A percentile compares a stretch with the other conserved stretches of the same genome.
Evolutionary conservation across 441 rosid species (phyloP).

Genomic region (Euphorbia corollata): DNA sequence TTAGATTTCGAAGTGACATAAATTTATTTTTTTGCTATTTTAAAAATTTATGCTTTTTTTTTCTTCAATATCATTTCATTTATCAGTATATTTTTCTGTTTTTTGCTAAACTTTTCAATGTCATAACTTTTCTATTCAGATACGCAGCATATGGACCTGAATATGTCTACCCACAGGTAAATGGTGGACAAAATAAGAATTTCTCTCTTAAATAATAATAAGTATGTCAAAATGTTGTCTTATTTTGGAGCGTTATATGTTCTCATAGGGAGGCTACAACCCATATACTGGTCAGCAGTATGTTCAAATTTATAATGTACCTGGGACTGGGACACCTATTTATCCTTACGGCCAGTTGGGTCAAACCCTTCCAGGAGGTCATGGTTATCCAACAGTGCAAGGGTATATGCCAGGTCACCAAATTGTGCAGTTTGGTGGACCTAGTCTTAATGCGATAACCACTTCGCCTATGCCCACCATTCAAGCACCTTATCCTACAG

Average conservation of each 20-base stretch:
- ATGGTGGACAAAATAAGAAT: conserved; percentile 2
- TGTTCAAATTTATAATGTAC: conserved; percentile 77
- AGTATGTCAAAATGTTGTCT: conserved; percentile 15
- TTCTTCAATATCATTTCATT: not conserved
- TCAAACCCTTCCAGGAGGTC: conserved; percentile 58
- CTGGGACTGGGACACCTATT: conserved; percentile 37
- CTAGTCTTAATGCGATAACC: conserved; percentile 49
- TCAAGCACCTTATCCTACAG: conserved; percentile 73
- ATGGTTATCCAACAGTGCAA: conserved; percentile 58
- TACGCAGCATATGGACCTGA: conserved; percentile 70
- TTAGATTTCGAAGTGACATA: conserved; percentile 18
- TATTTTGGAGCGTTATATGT: conserved; percentile 9
- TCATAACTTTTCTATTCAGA: conserved; percentile 36
- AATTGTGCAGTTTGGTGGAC: conserved; percentile 61
- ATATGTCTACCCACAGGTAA: conserved; percentile 68
- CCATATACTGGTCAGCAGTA: conserved; percentile 80
- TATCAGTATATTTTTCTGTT: conserved; percentile 11
- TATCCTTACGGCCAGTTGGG: conserved; percentile 71
- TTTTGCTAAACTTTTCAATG: conserved; percentile 8
- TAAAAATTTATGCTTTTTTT: not conserved
- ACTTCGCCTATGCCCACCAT: conserved; percentile 58
- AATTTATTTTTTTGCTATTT: conserved; percentile 1
- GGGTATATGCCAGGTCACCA: conserved; percentile 80
- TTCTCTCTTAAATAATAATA: not conserved
- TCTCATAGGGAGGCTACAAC: conserved; percentile 60